Evolutionary conservation across 805 yeast species (phyloP).

Genomic region (Candida dajiaensis): DNA sequence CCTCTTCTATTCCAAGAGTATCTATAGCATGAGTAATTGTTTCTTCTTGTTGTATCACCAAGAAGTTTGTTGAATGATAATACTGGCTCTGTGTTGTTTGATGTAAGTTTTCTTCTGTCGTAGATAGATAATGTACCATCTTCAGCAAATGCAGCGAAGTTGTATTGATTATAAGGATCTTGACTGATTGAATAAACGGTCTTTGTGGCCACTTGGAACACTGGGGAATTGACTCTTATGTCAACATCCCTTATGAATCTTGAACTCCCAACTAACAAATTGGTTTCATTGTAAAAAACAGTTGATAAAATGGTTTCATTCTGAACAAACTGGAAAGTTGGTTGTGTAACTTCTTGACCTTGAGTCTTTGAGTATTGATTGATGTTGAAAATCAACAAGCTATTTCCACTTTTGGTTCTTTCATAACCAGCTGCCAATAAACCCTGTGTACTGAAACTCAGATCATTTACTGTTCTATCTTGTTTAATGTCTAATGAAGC

Average conservation of each 20-base stretch:
- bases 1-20: constrained; percentile 60
- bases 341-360: constrained; percentile 46
- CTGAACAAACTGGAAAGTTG: constrained; percentile 52
- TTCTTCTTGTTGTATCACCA: constrained; percentile 55
- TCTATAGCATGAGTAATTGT: constrained; percentile 58
- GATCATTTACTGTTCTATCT: constrained; percentile 66
- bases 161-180: constrained; percentile 61
- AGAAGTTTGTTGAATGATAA: constrained; percentile 56
- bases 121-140: constrained; percentile 81
- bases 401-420: constrained; percentile 51
- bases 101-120: constrained; percentile 62
- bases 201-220: constrained; percentile 69
- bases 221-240: constrained; percentile 55
- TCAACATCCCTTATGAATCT: constrained; percentile 78
- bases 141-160: constrained; percentile 73
- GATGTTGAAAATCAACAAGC: constrained; percentile 77
- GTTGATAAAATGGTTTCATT: constrained; percentile 73
- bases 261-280: constrained; percentile 67
- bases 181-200: constrained; percentile 61
- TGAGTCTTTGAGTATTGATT: constrained; percentile 46
- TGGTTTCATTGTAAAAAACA: constrained; percentile 56
- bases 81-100: constrained; percentile 46
- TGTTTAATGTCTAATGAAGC: constrained; percentile 35
- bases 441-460: constrained; percentile 62
- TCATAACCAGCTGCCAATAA: constrained; percentile 76